Conservation (phyloP, 176 grass and related monocot species). For the Rhynchospora breviuscula region DNA sequence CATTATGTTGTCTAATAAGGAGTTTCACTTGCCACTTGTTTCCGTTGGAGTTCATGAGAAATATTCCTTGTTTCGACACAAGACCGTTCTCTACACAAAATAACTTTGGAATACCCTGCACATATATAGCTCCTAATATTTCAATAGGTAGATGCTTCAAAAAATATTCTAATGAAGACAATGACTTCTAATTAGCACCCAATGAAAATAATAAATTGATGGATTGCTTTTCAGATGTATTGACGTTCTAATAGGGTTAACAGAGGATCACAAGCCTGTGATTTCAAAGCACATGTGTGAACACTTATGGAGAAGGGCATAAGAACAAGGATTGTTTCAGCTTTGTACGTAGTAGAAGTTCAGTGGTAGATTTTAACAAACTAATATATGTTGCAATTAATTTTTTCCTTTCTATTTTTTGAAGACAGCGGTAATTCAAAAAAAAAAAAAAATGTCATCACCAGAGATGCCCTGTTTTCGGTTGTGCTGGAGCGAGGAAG, state of each 20-base stretch:
- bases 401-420: too few relatives aligned
- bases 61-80: neutral
- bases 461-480: neutral
- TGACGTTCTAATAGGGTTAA: too few relatives aligned
- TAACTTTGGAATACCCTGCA: conserved; percentile 9
- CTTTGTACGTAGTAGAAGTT: neutral
- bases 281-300: neutral
- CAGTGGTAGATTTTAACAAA: neutral
- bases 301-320: neutral
- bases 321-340: neutral
- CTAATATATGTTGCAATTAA: too few relatives aligned
- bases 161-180: neutral
- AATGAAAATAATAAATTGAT: neutral
- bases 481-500: neutral
- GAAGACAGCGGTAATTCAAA: too few relatives aligned
- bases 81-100: conserved; percentile 14
- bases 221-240: neutral
- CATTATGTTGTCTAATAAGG: neutral
- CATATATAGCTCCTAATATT: neutral
- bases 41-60: neutral
- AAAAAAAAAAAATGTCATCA: neutral
- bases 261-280: neutral
- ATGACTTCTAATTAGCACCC: neutral
- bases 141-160: neutral
- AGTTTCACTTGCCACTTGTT: neutral